A percentile compares a stretch with the other conserved stretches of the same genome.
Conservation (phyloP, 495 filamentous ascomycete species). For the Cryomyces minteri region DNA sequence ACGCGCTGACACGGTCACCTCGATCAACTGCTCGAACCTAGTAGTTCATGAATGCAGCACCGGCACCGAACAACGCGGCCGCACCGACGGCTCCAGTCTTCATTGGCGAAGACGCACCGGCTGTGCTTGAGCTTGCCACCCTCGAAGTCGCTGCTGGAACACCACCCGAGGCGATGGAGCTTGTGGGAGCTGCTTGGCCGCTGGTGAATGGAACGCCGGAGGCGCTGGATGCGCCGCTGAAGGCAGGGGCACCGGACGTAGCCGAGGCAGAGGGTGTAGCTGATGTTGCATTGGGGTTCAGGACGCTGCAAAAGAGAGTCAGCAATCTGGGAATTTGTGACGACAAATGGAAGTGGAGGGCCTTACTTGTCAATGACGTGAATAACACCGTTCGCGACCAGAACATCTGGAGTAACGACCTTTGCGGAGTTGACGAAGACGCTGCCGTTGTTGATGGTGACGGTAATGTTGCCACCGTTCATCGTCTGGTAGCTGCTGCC, state of each 20-base stretch:
- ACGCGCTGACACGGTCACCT: background rate
- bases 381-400: constrained; percentile 47
- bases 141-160: constrained; percentile 3
- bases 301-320: constrained; percentile 24
- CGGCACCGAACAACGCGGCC: constrained; percentile 25
- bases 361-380: constrained; percentile 40
- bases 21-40: background rate
- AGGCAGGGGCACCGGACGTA: constrained; percentile 28
- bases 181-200: constrained; percentile 16
- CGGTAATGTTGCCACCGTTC: constrained; percentile 29
- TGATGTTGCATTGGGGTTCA: constrained; percentile 37
- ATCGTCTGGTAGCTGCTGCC: constrained; percentile 26
- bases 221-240: constrained; percentile 27
- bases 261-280: constrained; percentile 27
- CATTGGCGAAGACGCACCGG: constrained; percentile 9
- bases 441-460: constrained; percentile 28
- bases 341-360: background rate
- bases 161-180: constrained; percentile 4
- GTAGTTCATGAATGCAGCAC: constrained; percentile 13
- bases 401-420: constrained; percentile 35
- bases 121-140: background rate
- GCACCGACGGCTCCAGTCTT: constrained; percentile 20
- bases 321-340: background rate
- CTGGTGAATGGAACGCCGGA: constrained; percentile 16
- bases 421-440: constrained; percentile 36